phyloP scores from a whole-genome alignment of 116 monocot species.

The Zostera marina region DNA sequence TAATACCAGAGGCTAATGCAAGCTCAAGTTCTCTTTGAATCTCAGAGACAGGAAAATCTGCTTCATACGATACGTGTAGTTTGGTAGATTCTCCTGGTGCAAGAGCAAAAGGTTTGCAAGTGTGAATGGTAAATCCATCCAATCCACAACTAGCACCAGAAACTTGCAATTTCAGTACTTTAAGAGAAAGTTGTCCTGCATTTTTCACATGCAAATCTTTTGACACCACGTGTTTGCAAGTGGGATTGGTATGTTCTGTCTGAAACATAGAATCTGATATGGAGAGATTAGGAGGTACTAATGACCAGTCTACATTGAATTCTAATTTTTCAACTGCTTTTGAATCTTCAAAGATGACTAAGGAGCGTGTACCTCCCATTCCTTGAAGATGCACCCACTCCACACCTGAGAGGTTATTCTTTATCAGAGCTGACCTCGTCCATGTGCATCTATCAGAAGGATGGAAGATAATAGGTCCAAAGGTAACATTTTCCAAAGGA shows the following conservation, averaged over 20 bases:
- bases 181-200: conserved; percentile 51
- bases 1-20: conserved; percentile 33
- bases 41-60: conserved; percentile 35
- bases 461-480: conserved; percentile 67
- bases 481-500: conserved; percentile 34
- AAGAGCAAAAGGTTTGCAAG: conserved; percentile 41
- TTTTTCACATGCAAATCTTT: conserved; percentile 68
- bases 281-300: conserved; percentile 21
- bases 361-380: conserved; percentile 38
- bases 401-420: conserved; percentile 69
- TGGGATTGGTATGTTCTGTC: conserved; percentile 7
- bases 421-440: conserved; percentile 67
- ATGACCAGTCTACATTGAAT: conserved; percentile 24
- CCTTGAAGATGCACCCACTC: conserved; percentile 64
- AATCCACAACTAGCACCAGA: conserved; percentile 43
- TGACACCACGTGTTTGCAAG: conserved; percentile 24
- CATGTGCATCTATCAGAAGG: conserved; percentile 68
- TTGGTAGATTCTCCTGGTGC: conserved; percentile 51
- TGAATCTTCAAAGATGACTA: conserved; percentile 46
- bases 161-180: conserved; percentile 42
- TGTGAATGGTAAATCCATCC: conserved; percentile 45
- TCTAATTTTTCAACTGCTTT: conserved; percentile 39
- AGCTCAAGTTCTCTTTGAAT: conserved; percentile 51
- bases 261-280: conserved; percentile 6
- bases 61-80: conserved; percentile 41